A percentile compares a stretch with the other conserved stretches of the same genome.
Evolutionary conservation across 2,329 filamentous ascomycete genomes (phyloP).

Genomic region (Didymella arachidicola): DNA sequence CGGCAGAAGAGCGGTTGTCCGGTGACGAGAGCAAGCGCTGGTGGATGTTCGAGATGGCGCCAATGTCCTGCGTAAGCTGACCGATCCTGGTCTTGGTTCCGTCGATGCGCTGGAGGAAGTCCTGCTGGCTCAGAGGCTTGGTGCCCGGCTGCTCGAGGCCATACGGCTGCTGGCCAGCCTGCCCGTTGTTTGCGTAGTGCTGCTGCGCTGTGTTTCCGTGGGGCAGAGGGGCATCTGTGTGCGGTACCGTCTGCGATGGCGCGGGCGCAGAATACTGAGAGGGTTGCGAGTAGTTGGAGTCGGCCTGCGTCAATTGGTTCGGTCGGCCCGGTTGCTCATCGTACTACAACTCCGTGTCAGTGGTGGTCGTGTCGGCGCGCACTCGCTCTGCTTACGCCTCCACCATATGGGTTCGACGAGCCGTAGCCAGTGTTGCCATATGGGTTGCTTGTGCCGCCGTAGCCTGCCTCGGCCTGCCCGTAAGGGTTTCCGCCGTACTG

Average conservation of each 20-base stretch:
- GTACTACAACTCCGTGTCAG: slow-evolving; percentile 28
- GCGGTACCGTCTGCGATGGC: slow-evolving; percentile 39
- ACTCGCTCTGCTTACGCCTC: slow-evolving; percentile 32
- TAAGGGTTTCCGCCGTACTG: slow-evolving; percentile 69
- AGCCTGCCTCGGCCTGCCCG: slow-evolving; percentile 53
- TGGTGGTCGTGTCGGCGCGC: slow-evolving; percentile 19
- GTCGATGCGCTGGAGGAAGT: slow-evolving; percentile 73
- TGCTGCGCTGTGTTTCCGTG: slow-evolving; percentile 54
- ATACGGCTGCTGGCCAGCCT: slow-evolving; percentile 10
- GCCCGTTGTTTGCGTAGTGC: slow-evolving; percentile 33
- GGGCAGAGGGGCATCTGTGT: slow-evolving; percentile 28
- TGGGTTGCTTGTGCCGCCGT: slow-evolving; percentile 44
- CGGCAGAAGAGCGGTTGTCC: slow-evolving; percentile 60
- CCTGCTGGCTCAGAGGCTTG: slow-evolving; percentile 64
- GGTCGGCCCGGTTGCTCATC: slow-evolving; percentile 37
- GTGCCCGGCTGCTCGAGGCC: slow-evolving; percentile 63
- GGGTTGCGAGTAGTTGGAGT: slow-evolving; percentile 51
- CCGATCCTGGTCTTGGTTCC: slow-evolving; percentile 73
- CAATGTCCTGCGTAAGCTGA: slow-evolving; percentile 70
- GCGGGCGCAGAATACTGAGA: slow-evolving; percentile 46
- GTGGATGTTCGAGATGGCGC: slow-evolving; percentile 72
- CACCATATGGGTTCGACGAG: slow-evolving; percentile 42
- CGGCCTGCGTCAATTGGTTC: slow-evolving; percentile 42
- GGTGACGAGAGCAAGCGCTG: slow-evolving; percentile 74
- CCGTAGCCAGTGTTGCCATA: slow-evolving; percentile 49